These are phyloP conservation scores for Jamesozyma lodderae DNA, from an alignment of 805 yeast genomes.

Conservation along the genomic window DNA sequence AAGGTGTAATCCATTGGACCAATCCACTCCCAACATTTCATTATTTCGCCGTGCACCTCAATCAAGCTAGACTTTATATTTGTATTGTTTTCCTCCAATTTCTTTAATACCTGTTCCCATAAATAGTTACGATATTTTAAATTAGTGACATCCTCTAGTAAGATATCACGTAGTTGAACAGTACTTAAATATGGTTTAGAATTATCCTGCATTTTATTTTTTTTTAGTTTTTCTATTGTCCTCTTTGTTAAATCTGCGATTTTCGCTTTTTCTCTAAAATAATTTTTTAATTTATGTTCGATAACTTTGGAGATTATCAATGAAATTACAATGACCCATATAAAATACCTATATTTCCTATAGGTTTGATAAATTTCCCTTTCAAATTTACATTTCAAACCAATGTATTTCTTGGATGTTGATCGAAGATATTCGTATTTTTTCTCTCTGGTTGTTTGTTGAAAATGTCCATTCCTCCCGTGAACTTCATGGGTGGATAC, in stretches of 20 bases:
- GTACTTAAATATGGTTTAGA: constrained; percentile 48
- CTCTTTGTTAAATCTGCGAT: constrained; percentile 40
- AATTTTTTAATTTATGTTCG: constrained; percentile 31
- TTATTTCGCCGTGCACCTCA: constrained; percentile 80
- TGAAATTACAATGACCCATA: constrained; percentile 8
- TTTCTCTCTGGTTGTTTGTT: constrained; percentile 20
- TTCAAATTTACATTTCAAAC: constrained; percentile 47
- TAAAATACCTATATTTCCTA: constrained; percentile 19
- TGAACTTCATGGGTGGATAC: constrained; percentile 34
- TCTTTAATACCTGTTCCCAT: constrained; percentile 51
- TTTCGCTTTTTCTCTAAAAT: constrained; percentile 33
- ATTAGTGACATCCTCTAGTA: constrained; percentile 32
- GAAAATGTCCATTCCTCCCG: constrained; percentile 32
- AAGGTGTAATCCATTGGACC: constrained; percentile 26
- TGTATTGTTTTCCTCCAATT: constrained; percentile 51
- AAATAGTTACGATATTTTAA: constrained; percentile 33
- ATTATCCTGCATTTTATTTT: constrained; percentile 21
- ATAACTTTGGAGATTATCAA: constrained; percentile 19
- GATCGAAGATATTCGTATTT: constrained; percentile 57
- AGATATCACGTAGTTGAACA: constrained; percentile 62
- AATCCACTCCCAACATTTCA: constrained; percentile 85
- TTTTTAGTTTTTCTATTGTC: constrained; percentile 42
- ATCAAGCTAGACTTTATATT: constrained; percentile 52
- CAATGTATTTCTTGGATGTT: constrained; percentile 57
- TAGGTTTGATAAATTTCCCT: constrained; percentile 39